A percentile compares a stretch with the other conserved stretches of the same genome.
phyloP scores from a whole-genome alignment of 306 rosid genomes.

The Dicorynia guianensis region DNA sequence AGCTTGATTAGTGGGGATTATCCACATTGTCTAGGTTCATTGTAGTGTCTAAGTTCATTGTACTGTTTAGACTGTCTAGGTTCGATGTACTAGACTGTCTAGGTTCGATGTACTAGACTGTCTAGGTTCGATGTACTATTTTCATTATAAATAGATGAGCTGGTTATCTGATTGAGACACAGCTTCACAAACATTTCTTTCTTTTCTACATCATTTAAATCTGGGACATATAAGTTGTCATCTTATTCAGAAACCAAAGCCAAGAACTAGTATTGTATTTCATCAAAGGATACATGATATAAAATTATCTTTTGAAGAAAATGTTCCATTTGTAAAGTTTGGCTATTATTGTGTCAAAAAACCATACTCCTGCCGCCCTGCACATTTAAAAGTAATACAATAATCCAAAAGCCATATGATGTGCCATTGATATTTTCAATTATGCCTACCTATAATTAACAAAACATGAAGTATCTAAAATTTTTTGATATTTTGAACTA shows the following conservation, averaged over 20 bases:
- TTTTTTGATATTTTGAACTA: constrained; percentile 12
- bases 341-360: neutral
- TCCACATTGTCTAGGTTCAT: no score
- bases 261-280: constrained; percentile 13
- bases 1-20: no score
- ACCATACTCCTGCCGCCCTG: neutral
- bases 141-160: no score
- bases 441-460: neutral
- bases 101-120: no score
- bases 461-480: neutral
- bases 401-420: constrained; percentile 3
- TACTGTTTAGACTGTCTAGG: no score
- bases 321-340: constrained; percentile 7
- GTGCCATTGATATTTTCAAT: neutral
- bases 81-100: no score
- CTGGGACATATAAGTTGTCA: neutral
- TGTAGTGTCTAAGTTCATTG: no score
- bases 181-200: no score
- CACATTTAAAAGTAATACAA: neutral
- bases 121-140: no score
- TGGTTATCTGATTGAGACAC: no score
- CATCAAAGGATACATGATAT: neutral
- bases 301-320: constrained; percentile 23
- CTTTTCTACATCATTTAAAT: no score
- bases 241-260: neutral